Evolutionary conservation across 2,329 filamentous ascomycete genomes (phyloP), one percentile per base, ranked within the genome.

Genomic region (Chaetomiaceae sp.): DNA sequence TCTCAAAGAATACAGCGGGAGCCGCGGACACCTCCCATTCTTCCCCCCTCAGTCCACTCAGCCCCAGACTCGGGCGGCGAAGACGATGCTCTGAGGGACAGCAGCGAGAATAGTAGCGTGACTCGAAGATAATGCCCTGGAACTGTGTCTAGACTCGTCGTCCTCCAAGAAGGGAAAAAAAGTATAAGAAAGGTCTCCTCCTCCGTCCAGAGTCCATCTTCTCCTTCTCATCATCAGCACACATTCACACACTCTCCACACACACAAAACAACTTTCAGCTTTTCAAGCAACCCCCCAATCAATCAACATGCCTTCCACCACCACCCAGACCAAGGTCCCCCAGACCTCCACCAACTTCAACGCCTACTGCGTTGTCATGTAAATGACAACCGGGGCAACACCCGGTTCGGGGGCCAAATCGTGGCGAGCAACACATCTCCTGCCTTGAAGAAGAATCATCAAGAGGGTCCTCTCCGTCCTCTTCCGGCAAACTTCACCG

Each of bases 361-460:
- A 59, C 58, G 54, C 17, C 59, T 62, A 62, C 61, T 68, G 64
- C 59, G 58, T 64, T 58, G 59, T 66, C 58, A 65, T 67, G 63
- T 67, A 66, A 63, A 65, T 58, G 57, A 57, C 59, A 50, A 37
- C 49, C 55, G 34, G 53, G 43, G 52, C n/a, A 12, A 27, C 5
- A 4, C 47, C 44, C 33, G 47, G 51, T 39, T 38, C 34, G 12
- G 35, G 31, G n/a, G n/a, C n/a, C 31, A 23, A n/a, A 38, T 19
- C 38, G 43, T 47, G 34, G 34, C 43, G 33, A 13, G 13, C 40
- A 27, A 33, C 50, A 33, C 50, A n/a, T 21, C 27, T 21, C 38
- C 39, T 44, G 34, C 44, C 33, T 14, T 35, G 7, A 35, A 37
- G 6, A 27, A 27, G 6, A 27, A 39, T 30, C n/a, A 40, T 17